phyloP scores from a whole-genome alignment of 2,329 filamentous ascomycete species.

The Curvularia hawaiiensis region DNA sequence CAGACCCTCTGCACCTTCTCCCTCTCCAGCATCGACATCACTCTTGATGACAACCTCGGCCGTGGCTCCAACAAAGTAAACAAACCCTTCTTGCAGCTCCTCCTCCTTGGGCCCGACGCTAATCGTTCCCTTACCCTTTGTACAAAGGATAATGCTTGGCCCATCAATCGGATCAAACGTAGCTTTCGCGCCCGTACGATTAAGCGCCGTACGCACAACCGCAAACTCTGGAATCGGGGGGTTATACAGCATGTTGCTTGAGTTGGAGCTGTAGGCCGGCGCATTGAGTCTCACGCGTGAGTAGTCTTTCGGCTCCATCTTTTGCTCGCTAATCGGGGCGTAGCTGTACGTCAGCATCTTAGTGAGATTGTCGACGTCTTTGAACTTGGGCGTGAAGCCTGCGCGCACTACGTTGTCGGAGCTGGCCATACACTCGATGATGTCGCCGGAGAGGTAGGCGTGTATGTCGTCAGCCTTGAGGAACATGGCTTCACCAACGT shows the following conservation, averaged over 20 bases:
- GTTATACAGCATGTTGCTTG: constrained; percentile 79
- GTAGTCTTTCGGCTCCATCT: constrained; percentile 86
- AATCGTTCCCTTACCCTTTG: constrained; percentile 79
- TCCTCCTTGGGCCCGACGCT: constrained; percentile 82
- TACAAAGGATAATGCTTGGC: constrained; percentile 93
- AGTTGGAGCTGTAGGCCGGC: constrained; percentile 78
- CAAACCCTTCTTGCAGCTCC: constrained; percentile 61
- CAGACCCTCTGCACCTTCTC: constrained; percentile 63
- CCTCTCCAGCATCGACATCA: constrained; percentile 50
- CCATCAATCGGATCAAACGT: constrained; percentile 88
- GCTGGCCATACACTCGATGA: constrained; percentile 98
- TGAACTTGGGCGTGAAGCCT: constrained; percentile 98
- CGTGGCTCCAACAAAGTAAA: constrained; percentile 76
- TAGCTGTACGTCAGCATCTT: constrained; percentile 95
- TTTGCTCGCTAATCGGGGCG: constrained; percentile 92
- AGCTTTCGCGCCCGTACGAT: constrained; percentile 73
- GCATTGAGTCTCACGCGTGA: constrained; percentile 83
- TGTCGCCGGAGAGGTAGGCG: constrained; percentile 90
- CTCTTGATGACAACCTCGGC: constrained; percentile 82
- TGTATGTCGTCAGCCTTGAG: constrained; percentile 97
- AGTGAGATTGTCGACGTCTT: constrained; percentile 88
- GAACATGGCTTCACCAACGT: constrained; percentile 93
- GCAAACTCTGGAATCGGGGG: constrained; percentile 97
- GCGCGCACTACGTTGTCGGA: constrained; percentile 99
- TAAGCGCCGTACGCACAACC: constrained; percentile 80